phyloP scores from a whole-genome alignment of 768 basidiomycete genomes.

The Phylloporus rhodoxanthus region DNA sequence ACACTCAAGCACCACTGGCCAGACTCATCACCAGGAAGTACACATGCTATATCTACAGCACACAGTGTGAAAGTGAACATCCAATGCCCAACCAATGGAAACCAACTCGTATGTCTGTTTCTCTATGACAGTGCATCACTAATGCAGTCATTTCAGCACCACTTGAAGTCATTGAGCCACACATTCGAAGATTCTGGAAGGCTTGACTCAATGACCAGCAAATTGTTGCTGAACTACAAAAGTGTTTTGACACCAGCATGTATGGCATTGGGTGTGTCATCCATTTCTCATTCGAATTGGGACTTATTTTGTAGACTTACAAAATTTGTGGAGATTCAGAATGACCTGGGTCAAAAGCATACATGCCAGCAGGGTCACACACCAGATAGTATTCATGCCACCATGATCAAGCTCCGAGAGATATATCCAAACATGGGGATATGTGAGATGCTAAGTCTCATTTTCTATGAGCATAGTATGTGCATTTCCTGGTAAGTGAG shows the following conservation, averaged over 20 bases:
- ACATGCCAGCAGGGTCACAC: not conserved
- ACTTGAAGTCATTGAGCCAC: not conserved
- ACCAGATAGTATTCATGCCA: not conserved
- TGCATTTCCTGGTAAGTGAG: not conserved
- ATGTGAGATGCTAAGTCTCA: not conserved
- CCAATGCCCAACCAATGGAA: not conserved
- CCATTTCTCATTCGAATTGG: too few species aligned
- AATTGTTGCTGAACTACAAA: not conserved
- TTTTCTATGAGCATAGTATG: constrained; percentile 1
- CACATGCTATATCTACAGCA: too few species aligned
- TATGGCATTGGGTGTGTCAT: not conserved
- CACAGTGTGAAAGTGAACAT: too few species aligned
- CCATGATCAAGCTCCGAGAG: not conserved
- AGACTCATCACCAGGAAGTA: too few species aligned
- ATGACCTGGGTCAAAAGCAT: not conserved
- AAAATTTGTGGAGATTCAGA: not conserved
- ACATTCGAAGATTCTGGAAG: not conserved
- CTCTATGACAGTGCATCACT: not conserved
- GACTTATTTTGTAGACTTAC: not conserved
- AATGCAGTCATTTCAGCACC: not conserved
- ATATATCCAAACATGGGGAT: constrained; percentile 2
- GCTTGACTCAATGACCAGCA: not conserved
- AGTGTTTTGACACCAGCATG: not conserved
- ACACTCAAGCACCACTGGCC: too few species aligned
- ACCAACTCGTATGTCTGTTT: not conserved